Percentiles rank a stretch among this genome's conserved stretches.
Conservation (phyloP, 2,329 filamentous ascomycete species). For the Penicillium paneum region DNA sequence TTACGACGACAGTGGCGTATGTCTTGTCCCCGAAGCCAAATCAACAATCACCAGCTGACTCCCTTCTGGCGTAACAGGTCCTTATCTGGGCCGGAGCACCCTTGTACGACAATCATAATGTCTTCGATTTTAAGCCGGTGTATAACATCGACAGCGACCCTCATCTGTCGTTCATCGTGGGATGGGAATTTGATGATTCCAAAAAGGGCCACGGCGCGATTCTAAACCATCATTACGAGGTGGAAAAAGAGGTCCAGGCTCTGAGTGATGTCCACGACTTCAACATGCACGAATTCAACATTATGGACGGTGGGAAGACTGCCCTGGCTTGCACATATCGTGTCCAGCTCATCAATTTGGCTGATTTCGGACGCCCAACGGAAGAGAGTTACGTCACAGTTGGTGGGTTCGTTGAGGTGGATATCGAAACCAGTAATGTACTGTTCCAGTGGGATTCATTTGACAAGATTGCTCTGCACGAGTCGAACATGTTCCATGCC, state of each 20-base stretch:
- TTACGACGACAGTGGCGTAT: constrained; percentile 47
- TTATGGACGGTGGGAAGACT: constrained; percentile 36
- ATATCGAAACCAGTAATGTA: constrained; percentile 35
- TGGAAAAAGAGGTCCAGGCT: constrained; percentile 40
- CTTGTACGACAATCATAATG: constrained; percentile 46
- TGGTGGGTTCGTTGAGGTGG: constrained; percentile 40
- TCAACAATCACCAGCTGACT: constrained; percentile 7
- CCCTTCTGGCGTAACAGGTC: constrained; percentile 26
- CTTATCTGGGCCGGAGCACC: constrained; percentile 51
- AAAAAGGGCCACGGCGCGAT: constrained; percentile 49
- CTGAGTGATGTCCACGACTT: constrained; percentile 29
- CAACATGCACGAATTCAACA: constrained; percentile 44
- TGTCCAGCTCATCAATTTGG: constrained; percentile 22
- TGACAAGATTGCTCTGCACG: constrained; percentile 32
- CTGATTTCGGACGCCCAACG: constrained; percentile 31
- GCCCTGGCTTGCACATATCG: constrained; percentile 33
- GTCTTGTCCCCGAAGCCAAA: not conserved
- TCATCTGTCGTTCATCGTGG: constrained; percentile 49
- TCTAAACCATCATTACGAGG: constrained; percentile 47
- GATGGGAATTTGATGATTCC: constrained; percentile 29
- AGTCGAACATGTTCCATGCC: constrained; percentile 29
- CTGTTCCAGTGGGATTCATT: constrained; percentile 38
- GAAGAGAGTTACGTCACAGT: constrained; percentile 32
- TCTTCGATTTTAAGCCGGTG: constrained; percentile 49
- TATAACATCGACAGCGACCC: constrained; percentile 43